Base-by-base conservation (phyloP, 805 yeast species). In the Yueomyces sinensis region DNA sequence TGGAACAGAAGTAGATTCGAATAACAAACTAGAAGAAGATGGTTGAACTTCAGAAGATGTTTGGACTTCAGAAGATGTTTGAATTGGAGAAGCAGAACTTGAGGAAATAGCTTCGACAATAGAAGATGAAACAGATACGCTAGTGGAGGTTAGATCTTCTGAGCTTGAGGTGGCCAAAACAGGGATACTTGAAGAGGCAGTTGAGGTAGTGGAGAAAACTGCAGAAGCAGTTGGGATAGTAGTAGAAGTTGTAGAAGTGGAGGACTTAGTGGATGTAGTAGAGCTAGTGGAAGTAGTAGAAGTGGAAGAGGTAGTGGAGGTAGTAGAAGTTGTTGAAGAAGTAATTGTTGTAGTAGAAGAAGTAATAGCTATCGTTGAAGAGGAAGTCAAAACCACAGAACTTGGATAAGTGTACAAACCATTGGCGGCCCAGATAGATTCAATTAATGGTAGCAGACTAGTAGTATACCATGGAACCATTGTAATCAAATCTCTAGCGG, bases 401-500 rank as follows among this genome's bases (percentile, higher is more conserved):
- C 30, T 9, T 9, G 38, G 6, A 15, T n/a, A 29, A 17, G 32
- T 30, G 5, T 7, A 18, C 5, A 36, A 29, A 36, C 35, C 38
- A 15, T 32, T 32, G 16, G 24, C 23, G 13, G 35, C 28, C 19
- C 32, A 32, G 24, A 34, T 31, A 25, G 35, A 19, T 13, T 19
- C 19, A 19, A 36, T 32, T 17, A 32, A 32, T 16, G 39, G 29
- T 14, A 30, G 27, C 16, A 36, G 27, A 30, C 39, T 32, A 28
- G 34, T 18, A 27, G 36, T 30, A 30, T 36, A 36, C 39, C 39
- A 36, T 33, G 39, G 36, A 17, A 32, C 39, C 32, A 46, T 54
- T 19, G 59, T 52, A 17, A 56, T 39, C 41, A 52, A 44, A 9
- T 51, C 25, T 5, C 46, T 37, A 25, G 54, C 54, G 18, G 45